phyloP scores from a whole-genome alignment of 371 early-diverging fungal genomes.

The Apophysomyces ossiformis region DNA sequence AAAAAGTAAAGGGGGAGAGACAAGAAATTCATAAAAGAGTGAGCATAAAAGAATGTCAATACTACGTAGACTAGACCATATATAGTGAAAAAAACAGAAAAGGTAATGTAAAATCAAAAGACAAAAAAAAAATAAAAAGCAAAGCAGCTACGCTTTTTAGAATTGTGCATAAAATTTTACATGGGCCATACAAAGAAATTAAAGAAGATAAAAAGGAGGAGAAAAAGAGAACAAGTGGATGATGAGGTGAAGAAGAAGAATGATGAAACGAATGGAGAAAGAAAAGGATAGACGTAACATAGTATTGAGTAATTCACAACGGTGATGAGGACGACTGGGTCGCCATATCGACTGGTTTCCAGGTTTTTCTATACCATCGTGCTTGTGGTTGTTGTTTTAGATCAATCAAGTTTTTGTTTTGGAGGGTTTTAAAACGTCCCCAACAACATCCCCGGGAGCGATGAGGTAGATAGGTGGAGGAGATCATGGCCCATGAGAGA shows the following conservation, averaged over 20 bases:
- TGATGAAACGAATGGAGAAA: neutral
- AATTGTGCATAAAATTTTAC: conserved; percentile 3
- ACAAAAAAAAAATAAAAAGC: conserved; percentile 7
- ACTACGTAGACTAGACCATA: conserved; percentile 16
- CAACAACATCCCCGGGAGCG: conserved; percentile 47
- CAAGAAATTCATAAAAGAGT: too few relatives aligned
- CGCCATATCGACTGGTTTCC: conserved; percentile 30
- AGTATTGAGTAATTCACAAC: neutral
- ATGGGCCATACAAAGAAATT: neutral
- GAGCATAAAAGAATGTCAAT: conserved; percentile 1
- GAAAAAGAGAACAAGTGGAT: too few relatives aligned
- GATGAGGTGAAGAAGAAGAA: neutral
- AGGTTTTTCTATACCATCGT: conserved; percentile 36
- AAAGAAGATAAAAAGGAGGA: too few relatives aligned
- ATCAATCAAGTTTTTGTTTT: conserved; percentile 28
- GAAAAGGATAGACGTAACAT: neutral
- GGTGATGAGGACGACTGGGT: conserved; percentile 6
- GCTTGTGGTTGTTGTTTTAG: conserved; percentile 30
- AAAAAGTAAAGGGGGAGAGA: too few relatives aligned
- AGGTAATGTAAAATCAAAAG: conserved; percentile 22
- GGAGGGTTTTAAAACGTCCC: conserved; percentile 41
- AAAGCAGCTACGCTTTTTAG: neutral
- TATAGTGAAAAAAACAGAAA: conserved; percentile 27
- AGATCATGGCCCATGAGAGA: conserved; percentile 45
- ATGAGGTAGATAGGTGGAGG: conserved; percentile 38